A percentile compares a stretch with the other conserved stretches of the same genome.
Evolutionary conservation across 2,329 filamentous ascomycete genomes (phyloP).

Genomic region (Botrytis galanthina): DNA sequence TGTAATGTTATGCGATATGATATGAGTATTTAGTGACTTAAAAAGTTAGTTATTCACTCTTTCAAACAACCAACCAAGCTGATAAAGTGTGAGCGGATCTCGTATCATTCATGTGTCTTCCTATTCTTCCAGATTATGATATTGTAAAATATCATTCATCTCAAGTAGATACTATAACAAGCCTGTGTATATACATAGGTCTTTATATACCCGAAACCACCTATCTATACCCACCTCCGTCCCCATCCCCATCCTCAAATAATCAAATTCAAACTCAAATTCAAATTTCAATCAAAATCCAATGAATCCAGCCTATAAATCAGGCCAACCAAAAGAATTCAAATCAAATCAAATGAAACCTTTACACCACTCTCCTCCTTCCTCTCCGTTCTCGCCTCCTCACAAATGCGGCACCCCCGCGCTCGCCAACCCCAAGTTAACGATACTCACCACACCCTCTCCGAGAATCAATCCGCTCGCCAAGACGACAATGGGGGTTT

Average conservation of each 20-base stretch:
- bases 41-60: no score
- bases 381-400: not conserved
- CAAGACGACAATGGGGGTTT: constrained; percentile 83
- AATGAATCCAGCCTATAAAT: not conserved
- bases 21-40: no score
- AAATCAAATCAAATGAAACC: not conserved
- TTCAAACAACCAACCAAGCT: no score
- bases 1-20: no score
- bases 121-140: not conserved
- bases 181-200: not conserved
- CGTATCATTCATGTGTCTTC: not conserved
- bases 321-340: not conserved
- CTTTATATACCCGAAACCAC: not conserved
- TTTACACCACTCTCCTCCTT: not conserved
- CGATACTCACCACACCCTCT: constrained; percentile 87
- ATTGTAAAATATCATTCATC: not conserved
- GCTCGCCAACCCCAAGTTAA: constrained; percentile 81
- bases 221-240: not conserved
- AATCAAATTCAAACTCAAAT: not conserved
- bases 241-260: not conserved
- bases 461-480: constrained; percentile 88
- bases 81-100: no score
- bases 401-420: constrained; percentile 68
- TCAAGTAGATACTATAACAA: not conserved
- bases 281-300: not conserved